Base-by-base conservation (phyloP, 352 stramenopile species). In the Thalassiosira livingstoniorum region DNA sequence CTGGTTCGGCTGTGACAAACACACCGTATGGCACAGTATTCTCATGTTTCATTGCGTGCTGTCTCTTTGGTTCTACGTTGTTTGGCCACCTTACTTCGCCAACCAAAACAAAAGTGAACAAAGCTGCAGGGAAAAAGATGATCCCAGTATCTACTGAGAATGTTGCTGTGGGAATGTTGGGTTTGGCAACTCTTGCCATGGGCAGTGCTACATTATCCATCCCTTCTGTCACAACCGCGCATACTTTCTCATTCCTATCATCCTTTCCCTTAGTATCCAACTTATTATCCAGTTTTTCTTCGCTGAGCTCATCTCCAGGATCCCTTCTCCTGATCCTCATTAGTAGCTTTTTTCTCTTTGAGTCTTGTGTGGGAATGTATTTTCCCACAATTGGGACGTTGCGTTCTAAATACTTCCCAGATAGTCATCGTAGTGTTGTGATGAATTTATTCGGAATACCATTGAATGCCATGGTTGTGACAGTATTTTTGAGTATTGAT, bases 391-490 rank as follows among this genome's bases (percentile, higher is more conserved):
- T 96, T 73, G 94, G 94, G 51, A 95, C 92, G 11, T 65, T 96
- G 11, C 85, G 91, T 34, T 92, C 82, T 21, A 95, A 93, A 78
- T 94, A 95, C 75, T 82, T 97, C 43, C 93, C 94, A 0, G 93
- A 97, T 42, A 91, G 78, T 39, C 90, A 96, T 65, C 86, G 94
- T 45, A 92, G 85, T 1, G 91, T 95, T 2, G 92, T 97, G 27
- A 96, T 96, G 87, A 96, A 96, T 82, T 68, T 97, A 55, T 96
- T 96, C 85, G 90, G 94, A 31, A 95, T 97, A 66, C 94, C 94
- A 13, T 82, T 97, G 34, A 97, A 97, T 89, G 82, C 90, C 21
- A 84, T 97, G 66, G 94, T 97, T 11, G 88, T 96, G 13, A 86
- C 80, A 43, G 92, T 96, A 4, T 96, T 96, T 68, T 85, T 96